Base-by-base conservation (phyloP, 2,329 filamentous ascomycete species). In the Hypoxylon sp. region DNA sequence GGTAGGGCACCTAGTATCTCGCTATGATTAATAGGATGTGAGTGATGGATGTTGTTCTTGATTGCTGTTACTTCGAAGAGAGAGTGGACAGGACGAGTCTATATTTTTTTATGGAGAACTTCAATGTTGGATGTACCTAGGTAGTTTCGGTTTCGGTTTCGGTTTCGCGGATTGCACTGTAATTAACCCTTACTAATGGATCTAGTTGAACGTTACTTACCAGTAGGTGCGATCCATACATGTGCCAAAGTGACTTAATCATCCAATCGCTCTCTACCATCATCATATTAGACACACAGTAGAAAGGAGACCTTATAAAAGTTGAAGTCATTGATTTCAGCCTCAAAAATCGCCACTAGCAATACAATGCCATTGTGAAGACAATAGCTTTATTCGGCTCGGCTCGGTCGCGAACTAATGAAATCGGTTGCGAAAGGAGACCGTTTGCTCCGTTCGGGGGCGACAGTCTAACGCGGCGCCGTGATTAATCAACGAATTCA, bases 391-490 rank as follows among this genome's bases (percentile, higher is more conserved):
- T 57, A 24, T 53, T 32, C 6, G n/a, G n/a, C 37, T 58, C 19
- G 37, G 35, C 46, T 67, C 63, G 63, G 63, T 50, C 27, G 54
- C 67, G 58, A 58, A 44, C 46, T n/a, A 21, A 53, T 35, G 21
- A 29, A 17, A 31, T 69, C 67, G 64, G 64, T 3, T 47, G 37
- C 67, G 55, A 69, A 53, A 21, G 10, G 13, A 53, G 4, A 27
- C 35, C 44, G 42, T 50, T 57, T 6, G n/a, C 24, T 52, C 57
- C 53, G 21, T 31, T 27, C 44, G 35, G 59, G 61, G 67, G 64
- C 64, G 35, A 70, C 48, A 59, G 48, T 50, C 53, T 59, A 62
- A 70, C 68, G 68, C 57, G 52, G 50, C 62, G 29, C 37, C 39
- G 57, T 46, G 29, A 32, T 42, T 52, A 35, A 61, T 2, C 27